Percentiles rank a stretch among this genome's conserved stretches.
Conservation (phyloP, 177 flowering plant species). For the Vitis hybrid region DNA sequence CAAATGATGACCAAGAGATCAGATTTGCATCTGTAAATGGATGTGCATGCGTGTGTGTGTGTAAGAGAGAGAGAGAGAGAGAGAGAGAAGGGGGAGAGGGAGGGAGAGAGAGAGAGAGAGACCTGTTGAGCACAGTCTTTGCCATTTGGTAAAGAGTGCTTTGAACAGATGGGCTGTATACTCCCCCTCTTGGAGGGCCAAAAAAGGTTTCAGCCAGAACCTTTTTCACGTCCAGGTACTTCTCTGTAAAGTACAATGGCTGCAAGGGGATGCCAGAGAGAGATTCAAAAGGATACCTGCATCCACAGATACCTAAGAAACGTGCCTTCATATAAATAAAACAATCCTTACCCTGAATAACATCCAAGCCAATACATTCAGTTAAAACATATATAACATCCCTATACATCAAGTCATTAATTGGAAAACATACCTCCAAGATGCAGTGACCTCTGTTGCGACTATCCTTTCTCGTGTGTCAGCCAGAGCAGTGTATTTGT, state of each 20-base stretch:
- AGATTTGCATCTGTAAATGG: not conserved
- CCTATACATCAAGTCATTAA: not conserved
- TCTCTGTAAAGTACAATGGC: slow-evolving; percentile 56
- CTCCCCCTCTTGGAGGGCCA: slow-evolving; percentile 77
- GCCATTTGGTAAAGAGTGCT: slow-evolving; percentile 88
- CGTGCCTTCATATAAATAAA: not conserved
- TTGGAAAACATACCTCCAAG: slow-evolving; percentile 68
- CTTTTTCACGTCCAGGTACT: slow-evolving; percentile 62
- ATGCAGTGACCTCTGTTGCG: slow-evolving; percentile 88
- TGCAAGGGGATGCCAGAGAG: slow-evolving; percentile 47
- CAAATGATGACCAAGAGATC: not conserved
- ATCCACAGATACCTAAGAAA: slow-evolving; percentile 4
- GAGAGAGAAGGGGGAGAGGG: not conserved
- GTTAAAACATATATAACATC: not conserved
- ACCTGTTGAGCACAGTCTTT: slow-evolving; percentile 76
- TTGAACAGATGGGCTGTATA: slow-evolving; percentile 96
- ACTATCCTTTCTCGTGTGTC: slow-evolving; percentile 92
- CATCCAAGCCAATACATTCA: not conserved
- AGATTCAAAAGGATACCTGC: slow-evolving; percentile 68
- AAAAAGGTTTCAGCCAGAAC: slow-evolving; percentile 71
- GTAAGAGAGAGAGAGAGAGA: not conserved
- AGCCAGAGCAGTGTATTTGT: slow-evolving; percentile 76
- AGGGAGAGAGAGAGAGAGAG: slow-evolving; percentile 8
- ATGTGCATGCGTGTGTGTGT: not conserved
- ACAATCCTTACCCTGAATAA: not conserved